Evolutionary conservation across 108 stramenopile species (phyloP).

Genomic region (Cyclostephanos tholiformis): DNA sequence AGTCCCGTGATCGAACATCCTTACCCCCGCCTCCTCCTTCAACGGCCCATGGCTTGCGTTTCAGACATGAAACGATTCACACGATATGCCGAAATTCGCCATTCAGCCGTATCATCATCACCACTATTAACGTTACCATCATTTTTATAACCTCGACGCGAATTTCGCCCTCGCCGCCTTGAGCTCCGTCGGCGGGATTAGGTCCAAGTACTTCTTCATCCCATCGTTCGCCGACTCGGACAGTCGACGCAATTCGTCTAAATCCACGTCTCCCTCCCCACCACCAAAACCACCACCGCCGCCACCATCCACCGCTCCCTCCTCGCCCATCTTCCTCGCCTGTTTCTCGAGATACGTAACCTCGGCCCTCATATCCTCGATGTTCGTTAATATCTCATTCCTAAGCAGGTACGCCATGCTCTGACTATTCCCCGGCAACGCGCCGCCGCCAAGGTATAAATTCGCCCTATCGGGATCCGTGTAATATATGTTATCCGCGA

Average conservation of each 20-base stretch:
- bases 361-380: constrained; percentile 79
- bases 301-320: too few relatives aligned
- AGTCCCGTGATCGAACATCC: too few relatives aligned
- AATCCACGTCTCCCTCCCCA: constrained; percentile 23
- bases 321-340: constrained; percentile 9
- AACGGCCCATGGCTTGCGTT: too few relatives aligned
- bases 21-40: too few relatives aligned
- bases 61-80: too few relatives aligned
- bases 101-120: too few relatives aligned
- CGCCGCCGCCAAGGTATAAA: constrained; percentile 81
- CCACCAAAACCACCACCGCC: too few relatives aligned
- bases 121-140: too few relatives aligned
- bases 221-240: constrained; percentile 41
- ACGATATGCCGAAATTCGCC: too few relatives aligned
- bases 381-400: constrained; percentile 79
- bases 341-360: constrained; percentile 60
- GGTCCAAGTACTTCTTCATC: constrained; percentile 71
- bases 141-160: too few relatives aligned
- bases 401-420: constrained; percentile 75
- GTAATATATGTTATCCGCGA: constrained; percentile 89
- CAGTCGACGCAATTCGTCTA: constrained; percentile 57
- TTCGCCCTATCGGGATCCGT: constrained; percentile 85
- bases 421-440: constrained; percentile 71
- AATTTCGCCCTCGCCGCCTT: constrained; percentile 37
- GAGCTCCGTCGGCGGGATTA: constrained; percentile 75